Conservation (phyloP, 2,329 filamentous ascomycete species). For the Pezizomycotina sp. region DNA sequence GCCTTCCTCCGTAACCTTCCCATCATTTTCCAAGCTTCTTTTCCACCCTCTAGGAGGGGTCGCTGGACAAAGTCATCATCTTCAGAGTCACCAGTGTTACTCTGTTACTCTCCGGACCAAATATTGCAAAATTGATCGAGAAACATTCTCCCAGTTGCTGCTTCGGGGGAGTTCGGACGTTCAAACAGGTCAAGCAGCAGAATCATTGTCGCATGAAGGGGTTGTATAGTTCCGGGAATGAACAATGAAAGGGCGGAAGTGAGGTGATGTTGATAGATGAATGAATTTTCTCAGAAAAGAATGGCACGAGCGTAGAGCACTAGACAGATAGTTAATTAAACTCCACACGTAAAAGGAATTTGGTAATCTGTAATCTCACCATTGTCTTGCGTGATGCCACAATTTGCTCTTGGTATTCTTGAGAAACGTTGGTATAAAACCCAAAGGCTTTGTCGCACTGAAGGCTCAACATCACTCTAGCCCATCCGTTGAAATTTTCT, state of each 20-base stretch:
- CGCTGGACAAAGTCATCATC: constrained; percentile 18
- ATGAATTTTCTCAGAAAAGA: constrained; percentile 23
- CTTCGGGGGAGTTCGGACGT: constrained; percentile 19
- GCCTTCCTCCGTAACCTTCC: constrained; percentile 21
- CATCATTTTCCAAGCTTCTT: constrained; percentile 24
- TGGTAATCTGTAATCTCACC: constrained; percentile 18
- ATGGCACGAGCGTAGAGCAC: constrained; percentile 23
- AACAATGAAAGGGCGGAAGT: constrained; percentile 25
- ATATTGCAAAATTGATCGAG: constrained; percentile 24
- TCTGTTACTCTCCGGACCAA: constrained; percentile 22
- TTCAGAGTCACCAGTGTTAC: constrained; percentile 7
- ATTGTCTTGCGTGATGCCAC: constrained; percentile 23
- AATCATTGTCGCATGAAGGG: constrained; percentile 25
- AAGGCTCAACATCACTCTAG: constrained; percentile 24
- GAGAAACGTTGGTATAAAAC: constrained; percentile 24
- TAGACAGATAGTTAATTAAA: constrained; percentile 8
- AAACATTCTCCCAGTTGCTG: constrained; percentile 17
- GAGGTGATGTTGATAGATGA: constrained; percentile 21
- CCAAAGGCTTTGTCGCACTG: constrained; percentile 23
- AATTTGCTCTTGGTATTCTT: constrained; percentile 23
- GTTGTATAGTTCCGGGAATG: constrained; percentile 24
- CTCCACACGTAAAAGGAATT: not conserved
- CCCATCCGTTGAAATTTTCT: constrained; percentile 24
- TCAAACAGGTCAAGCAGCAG: constrained; percentile 23
- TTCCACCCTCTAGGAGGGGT: constrained; percentile 22